Evolutionary conservation across 2,329 filamentous ascomycete genomes (phyloP).

Genomic region (Nemania sp.): DNA sequence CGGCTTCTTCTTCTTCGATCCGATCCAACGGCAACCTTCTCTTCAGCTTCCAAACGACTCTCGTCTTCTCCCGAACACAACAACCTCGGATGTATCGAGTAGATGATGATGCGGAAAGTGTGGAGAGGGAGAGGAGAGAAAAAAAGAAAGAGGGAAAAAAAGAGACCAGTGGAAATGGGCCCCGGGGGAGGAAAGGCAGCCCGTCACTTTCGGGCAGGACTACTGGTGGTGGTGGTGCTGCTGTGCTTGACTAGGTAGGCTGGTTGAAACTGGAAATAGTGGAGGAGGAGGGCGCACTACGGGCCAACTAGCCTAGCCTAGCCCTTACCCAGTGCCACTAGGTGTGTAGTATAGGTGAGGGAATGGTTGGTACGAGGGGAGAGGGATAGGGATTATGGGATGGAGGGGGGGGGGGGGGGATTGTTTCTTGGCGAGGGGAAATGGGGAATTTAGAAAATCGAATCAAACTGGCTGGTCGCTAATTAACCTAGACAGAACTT

Average conservation of each 20-base stretch:
- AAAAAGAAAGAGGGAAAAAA: conserved; percentile 34
- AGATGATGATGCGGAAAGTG: conserved; percentile 40
- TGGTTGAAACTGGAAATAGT: conserved; percentile 38
- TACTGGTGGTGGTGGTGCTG: conserved; percentile 2
- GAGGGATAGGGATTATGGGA: conserved; percentile 30
- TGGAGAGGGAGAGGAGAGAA: conserved; percentile 37
- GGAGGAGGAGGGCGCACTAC: conserved; percentile 38
- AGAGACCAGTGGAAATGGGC: conserved; percentile 38
- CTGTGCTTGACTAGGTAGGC: background rate
- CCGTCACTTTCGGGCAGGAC: conserved; percentile 34
- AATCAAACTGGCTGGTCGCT: conserved; percentile 20
- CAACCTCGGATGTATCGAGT: conserved; percentile 45
- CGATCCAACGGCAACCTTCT: conserved; percentile 43
- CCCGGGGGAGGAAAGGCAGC: conserved; percentile 26
- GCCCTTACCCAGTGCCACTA: conserved; percentile 37
- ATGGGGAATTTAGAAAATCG: conserved; percentile 14
- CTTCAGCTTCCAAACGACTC: conserved; percentile 42
- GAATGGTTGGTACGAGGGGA: conserved; percentile 24
- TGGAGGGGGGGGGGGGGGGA: conserved; percentile 31
- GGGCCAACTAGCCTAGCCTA: conserved; percentile 37
- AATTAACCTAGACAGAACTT: background rate
- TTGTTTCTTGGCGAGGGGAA: conserved; percentile 35
- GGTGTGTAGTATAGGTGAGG: conserved; percentile 16
- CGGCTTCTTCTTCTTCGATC: conserved; percentile 35
- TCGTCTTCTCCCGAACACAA: conserved; percentile 48